phyloP scores from a whole-genome alignment of 1,284 basidiomycete genomes.

The Melampsora americana region DNA sequence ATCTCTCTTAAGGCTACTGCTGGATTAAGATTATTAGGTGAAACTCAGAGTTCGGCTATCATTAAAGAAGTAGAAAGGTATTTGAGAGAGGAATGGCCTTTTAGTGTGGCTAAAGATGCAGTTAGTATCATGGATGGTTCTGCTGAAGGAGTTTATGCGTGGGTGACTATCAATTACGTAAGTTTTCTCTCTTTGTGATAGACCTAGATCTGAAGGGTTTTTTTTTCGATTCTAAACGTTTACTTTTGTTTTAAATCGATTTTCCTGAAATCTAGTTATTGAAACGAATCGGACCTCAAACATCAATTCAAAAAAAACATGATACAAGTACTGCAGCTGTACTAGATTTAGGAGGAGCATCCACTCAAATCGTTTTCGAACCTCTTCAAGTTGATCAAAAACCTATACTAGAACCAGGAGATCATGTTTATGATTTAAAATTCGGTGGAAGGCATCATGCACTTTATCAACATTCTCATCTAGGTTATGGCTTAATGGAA shows the following conservation, averaged over 20 bases:
- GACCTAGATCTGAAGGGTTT: slow-evolving; percentile 30
- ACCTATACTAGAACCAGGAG: slow-evolving; percentile 68
- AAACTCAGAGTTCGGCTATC: slow-evolving; percentile 68
- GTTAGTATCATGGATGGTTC: slow-evolving; percentile 92
- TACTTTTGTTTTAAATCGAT: neutral
- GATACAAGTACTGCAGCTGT: slow-evolving; percentile 72
- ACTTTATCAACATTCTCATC: slow-evolving; percentile 90
- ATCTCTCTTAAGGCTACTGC: slow-evolving; percentile 94
- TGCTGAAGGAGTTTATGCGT: slow-evolving; percentile 95
- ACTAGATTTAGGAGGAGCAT: slow-evolving; percentile 92
- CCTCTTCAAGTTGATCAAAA: slow-evolving; percentile 59
- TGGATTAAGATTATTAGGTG: slow-evolving; percentile 74
- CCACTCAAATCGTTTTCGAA: slow-evolving; percentile 97
- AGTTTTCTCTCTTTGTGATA: slow-evolving; percentile 8
- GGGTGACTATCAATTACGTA: slow-evolving; percentile 93
- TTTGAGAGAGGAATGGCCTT: slow-evolving; percentile 69
- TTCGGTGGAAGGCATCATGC: slow-evolving; percentile 71
- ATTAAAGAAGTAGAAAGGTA: slow-evolving; percentile 70
- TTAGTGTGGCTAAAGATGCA: slow-evolving; percentile 65
- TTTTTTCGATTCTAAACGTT: slow-evolving; percentile 46
- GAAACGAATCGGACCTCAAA: slow-evolving; percentile 65
- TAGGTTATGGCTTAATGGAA: slow-evolving; percentile 92
- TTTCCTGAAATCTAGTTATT: slow-evolving; percentile 59
- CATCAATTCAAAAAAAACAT: slow-evolving; percentile 49
- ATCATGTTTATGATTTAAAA: slow-evolving; percentile 84